These are phyloP conservation scores for Tuber brumale DNA, from an alignment of 495 filamentous ascomycete genomes.

Conservation along the genomic window DNA sequence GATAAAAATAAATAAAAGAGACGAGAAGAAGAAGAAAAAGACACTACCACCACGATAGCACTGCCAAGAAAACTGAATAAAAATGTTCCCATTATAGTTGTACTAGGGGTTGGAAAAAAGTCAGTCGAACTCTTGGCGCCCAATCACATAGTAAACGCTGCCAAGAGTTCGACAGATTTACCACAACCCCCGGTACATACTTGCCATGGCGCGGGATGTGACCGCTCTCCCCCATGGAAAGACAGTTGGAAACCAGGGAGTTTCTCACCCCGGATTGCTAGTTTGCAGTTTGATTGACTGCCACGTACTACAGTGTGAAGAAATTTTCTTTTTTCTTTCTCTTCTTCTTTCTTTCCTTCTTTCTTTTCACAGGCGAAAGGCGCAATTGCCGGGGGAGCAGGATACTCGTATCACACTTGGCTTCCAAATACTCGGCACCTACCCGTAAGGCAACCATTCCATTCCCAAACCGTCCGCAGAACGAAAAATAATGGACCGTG, in stretches of 20 bases:
- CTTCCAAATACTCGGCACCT: background rate
- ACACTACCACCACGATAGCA: background rate
- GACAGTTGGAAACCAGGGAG: background rate
- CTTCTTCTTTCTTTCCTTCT: background rate
- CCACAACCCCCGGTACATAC: no score
- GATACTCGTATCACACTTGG: background rate
- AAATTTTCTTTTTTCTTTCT: background rate
- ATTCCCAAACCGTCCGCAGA: no score
- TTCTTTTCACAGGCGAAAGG: background rate
- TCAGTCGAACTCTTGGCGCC: no score
- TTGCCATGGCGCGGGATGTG: background rate
- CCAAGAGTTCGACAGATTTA: no score
- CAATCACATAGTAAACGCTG: no score
- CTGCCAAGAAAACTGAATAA: conserved; percentile 9
- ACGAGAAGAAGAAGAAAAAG: conserved; percentile 2
- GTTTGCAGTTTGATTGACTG: background rate
- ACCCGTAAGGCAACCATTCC: background rate
- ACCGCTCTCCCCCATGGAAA: background rate
- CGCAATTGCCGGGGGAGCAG: background rate
- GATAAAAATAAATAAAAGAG: background rate
- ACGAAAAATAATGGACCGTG: background rate
- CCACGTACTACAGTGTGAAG: background rate
- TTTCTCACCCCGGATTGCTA: background rate
- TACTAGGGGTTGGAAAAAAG: no score
- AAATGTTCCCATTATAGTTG: background rate